A percentile compares a stretch with the other conserved stretches of the same genome.
Evolutionary conservation across 441 rosid species (phyloP).

Genomic region (Pelargonium cotyledonis): DNA sequence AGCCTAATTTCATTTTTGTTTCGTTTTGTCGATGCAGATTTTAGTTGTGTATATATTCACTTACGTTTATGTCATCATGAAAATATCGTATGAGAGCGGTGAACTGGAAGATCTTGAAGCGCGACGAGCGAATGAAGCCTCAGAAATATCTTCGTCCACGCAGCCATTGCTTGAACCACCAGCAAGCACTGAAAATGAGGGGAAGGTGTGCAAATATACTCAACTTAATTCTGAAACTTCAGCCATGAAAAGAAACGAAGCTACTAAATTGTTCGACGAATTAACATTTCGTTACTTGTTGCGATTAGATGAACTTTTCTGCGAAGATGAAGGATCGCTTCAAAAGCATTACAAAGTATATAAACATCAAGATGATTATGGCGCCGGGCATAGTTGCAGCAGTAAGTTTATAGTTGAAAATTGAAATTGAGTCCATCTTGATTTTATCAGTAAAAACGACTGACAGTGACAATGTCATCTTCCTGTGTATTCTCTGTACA

Average conservation of each 20-base stretch:
- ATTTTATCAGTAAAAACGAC: no score
- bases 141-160: neutral
- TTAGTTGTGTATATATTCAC: slow-evolving; percentile 19
- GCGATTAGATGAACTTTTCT: neutral
- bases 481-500: neutral
- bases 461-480: no score
- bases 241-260: no score
- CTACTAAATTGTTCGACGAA: neutral
- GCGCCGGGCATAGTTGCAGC: slow-evolving; percentile 28
- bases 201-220: slow-evolving; percentile 1
- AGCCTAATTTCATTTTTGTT: neutral
- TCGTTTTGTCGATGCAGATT: slow-evolving; percentile 11
- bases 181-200: neutral
- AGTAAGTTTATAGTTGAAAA: slow-evolving; percentile 10
- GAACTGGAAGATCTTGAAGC: neutral
- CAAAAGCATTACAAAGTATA: slow-evolving; percentile 1
- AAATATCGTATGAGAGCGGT: slow-evolving; percentile 8
- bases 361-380: slow-evolving; percentile 22
- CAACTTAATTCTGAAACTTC: no score
- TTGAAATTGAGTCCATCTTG: neutral
- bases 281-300: neutral
- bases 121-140: slow-evolving; percentile 5
- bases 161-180: neutral
- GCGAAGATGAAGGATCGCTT: slow-evolving; percentile 7
- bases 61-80: slow-evolving; percentile 23